Conservation (phyloP, 768 basidiomycete genomes). For the Macrolepiota albuminosa region DNA sequence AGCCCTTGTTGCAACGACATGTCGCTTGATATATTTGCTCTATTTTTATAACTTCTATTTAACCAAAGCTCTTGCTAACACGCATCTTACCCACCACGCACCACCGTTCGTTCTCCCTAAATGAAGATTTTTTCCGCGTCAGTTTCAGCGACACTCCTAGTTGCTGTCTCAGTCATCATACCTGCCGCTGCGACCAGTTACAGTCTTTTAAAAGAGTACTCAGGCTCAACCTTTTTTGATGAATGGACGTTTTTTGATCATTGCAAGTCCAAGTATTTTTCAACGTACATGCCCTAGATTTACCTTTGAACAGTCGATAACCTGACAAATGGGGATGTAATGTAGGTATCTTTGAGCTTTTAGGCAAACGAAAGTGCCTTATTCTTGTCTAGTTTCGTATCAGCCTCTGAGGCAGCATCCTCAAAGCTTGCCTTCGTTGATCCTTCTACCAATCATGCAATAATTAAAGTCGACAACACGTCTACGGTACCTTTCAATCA, state of each 20-base stretch:
- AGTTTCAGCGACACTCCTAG: not conserved
- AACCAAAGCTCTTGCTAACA: not conserved
- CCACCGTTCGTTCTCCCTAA: not conserved
- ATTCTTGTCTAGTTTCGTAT: constrained; percentile 39
- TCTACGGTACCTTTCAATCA: constrained; percentile 44
- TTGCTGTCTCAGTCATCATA: not conserved
- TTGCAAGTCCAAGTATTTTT: constrained; percentile 31
- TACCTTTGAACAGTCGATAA: constrained; percentile 48
- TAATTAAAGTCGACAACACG: constrained; percentile 75
- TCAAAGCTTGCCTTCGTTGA: constrained; percentile 61
- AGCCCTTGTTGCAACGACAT: not conserved
- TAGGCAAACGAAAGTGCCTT: not conserved
- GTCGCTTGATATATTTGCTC: not conserved
- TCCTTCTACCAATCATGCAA: constrained; percentile 59
- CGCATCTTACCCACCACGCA: not conserved
- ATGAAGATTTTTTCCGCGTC: not conserved
- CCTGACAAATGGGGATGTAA: constrained; percentile 61
- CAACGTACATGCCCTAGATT: not conserved
- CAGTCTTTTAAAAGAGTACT: constrained; percentile 49
- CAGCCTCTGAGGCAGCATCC: constrained; percentile 38
- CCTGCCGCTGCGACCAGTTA: constrained; percentile 28
- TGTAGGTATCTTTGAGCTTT: constrained; percentile 25
- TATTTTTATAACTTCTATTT: not conserved
- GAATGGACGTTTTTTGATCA: constrained; percentile 62
- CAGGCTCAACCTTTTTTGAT: constrained; percentile 61